Evolutionary conservation across 2,329 filamentous ascomycete genomes (phyloP).

Genomic region (Colletotrichum tabaci): DNA sequence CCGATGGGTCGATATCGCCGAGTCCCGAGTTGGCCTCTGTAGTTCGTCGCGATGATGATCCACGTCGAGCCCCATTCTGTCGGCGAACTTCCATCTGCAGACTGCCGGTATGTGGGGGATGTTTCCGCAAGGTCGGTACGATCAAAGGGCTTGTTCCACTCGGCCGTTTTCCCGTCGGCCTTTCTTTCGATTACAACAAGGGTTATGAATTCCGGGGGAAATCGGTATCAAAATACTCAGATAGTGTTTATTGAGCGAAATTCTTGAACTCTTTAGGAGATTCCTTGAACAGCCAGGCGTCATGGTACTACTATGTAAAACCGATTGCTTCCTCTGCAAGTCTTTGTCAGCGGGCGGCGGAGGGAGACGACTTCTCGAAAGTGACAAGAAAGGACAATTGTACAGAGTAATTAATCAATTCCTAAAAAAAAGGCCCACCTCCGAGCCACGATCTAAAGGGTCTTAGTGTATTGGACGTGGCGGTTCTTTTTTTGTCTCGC

Average conservation of each 20-base stretch:
- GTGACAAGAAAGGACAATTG: slow-evolving; percentile 5
- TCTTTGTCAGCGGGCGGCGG: background rate
- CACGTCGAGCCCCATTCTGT: slow-evolving; percentile 17
- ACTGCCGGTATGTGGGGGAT: slow-evolving; percentile 8
- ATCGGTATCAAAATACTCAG: too few species aligned
- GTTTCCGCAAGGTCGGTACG: background rate
- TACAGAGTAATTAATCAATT: slow-evolving; percentile 22
- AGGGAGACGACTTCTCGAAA: background rate
- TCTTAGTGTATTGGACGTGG: background rate
- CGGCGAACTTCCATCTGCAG: slow-evolving; percentile 28
- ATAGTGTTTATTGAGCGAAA: too few species aligned
- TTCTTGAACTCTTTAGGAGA: too few species aligned
- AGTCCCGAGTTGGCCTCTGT: slow-evolving; percentile 14
- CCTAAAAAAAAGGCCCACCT: slow-evolving; percentile 14
- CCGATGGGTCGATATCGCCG: slow-evolving; percentile 28
- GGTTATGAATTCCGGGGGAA: too few species aligned
- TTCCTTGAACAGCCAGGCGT: too few species aligned
- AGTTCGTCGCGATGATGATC: slow-evolving; percentile 19
- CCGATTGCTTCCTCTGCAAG: too few species aligned
- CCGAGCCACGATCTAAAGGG: slow-evolving; percentile 1
- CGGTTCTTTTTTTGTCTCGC: background rate
- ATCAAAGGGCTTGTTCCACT: background rate
- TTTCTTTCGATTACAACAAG: too few species aligned
- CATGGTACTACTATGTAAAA: too few species aligned
- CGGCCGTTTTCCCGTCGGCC: too few species aligned